Conservation (phyloP, 2,329 filamentous ascomycete species). For the Eutypa lata region DNA sequence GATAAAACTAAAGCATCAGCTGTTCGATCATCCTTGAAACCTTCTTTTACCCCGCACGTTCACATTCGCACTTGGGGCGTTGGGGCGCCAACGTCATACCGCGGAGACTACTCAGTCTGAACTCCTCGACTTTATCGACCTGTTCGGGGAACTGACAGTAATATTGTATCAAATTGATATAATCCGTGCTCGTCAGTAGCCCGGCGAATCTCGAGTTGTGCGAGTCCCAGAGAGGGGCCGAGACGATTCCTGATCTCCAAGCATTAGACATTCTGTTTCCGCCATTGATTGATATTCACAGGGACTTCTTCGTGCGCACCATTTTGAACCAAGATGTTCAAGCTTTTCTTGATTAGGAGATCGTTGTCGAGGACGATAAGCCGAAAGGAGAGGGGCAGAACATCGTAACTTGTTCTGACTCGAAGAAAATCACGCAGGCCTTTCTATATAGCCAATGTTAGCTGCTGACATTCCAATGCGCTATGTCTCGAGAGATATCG, state of each 20-base stretch:
- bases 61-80: constrained; percentile 4
- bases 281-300: not conserved
- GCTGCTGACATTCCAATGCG: constrained; percentile 1
- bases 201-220: constrained; percentile 90
- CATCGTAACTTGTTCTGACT: constrained; percentile 95
- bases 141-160: constrained; percentile 97
- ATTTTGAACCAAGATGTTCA: constrained; percentile 94
- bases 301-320: constrained; percentile 50
- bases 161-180: constrained; percentile 98
- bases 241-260: constrained; percentile 75
- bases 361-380: constrained; percentile 95
- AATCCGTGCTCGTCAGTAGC: constrained; percentile 91
- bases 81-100: constrained; percentile 49
- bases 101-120: constrained; percentile 85
- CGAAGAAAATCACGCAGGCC: constrained; percentile 94
- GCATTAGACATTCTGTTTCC: constrained; percentile 6
- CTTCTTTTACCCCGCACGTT: constrained; percentile 7
- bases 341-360: constrained; percentile 92
- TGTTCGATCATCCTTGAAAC: constrained; percentile 5
- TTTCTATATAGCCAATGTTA: constrained; percentile 52
- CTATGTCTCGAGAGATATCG: constrained; percentile 2
- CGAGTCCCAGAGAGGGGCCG: constrained; percentile 95
- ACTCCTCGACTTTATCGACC: constrained; percentile 86
- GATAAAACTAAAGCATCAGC: constrained; percentile 6
- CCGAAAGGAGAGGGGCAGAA: constrained; percentile 91